Evolutionary conservation across 352 stramenopile species (phyloP).

Genomic region (Phytophthora rubi): DNA sequence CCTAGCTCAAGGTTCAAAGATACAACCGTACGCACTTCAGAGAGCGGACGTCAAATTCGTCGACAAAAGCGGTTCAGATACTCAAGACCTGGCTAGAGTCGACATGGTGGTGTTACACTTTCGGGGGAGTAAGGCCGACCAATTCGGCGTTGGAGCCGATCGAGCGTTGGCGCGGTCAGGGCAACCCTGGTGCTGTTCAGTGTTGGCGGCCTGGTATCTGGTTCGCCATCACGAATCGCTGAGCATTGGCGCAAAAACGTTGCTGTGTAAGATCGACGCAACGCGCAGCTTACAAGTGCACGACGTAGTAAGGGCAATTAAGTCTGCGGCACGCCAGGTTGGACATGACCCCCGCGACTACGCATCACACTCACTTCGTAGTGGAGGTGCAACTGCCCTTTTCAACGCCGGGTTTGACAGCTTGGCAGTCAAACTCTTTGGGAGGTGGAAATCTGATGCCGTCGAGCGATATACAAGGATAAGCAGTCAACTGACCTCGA

Average conservation of each 20-base stretch:
- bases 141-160: conserved; percentile 5
- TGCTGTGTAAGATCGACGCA: conserved; percentile 10
- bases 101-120: not conserved
- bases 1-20: not conserved
- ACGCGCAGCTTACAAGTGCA: not conserved
- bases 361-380: conserved; percentile 10
- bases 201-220: conserved; percentile 6
- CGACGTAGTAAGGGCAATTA: not conserved
- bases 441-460: not conserved
- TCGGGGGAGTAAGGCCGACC: conserved; percentile 1
- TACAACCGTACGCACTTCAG: conserved; percentile 5
- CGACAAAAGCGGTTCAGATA: not conserved
- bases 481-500: not conserved
- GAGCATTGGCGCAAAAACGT: not conserved
- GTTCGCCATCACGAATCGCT: conserved; percentile 1
- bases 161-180: not conserved
- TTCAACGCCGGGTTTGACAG: conserved; percentile 8
- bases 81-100: not conserved
- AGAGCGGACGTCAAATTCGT: not conserved
- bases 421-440: not conserved
- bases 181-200: conserved; percentile 12
- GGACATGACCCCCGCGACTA: not conserved
- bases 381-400: not conserved
- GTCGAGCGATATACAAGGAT: not conserved
- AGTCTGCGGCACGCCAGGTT: not conserved